Base-by-base conservation (phyloP, 805 yeast species). In the Wickerhamiella cacticola region DNA sequence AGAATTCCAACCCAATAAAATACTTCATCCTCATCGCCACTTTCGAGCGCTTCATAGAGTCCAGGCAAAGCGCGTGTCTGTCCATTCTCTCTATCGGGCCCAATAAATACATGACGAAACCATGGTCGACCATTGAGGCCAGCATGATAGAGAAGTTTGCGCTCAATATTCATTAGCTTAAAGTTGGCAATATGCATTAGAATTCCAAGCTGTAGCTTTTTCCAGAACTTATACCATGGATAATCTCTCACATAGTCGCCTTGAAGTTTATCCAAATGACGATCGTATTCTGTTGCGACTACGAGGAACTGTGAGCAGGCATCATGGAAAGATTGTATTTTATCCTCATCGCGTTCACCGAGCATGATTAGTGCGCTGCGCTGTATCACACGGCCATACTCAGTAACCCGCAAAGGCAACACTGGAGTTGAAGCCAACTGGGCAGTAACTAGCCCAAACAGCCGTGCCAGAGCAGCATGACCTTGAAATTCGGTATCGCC, bases 201-300 rank as follows among this genome's bases (percentile, higher is more conserved):
- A 21, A 49, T 47, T 34, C 58, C 50, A 6, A 60, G 51, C 40
- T 48, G 34, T n/a, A 59, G 40, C 52, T 62, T 59, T 47, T 53
- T 53, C 45, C 50, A 46, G 24, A 50, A 48, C 38, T 72, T 69
- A 66, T 80, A 85, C 87, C 95, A 82, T 1, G 96, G 88, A 55
- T 75, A 81, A 55, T 85, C 96, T 36, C 70, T 65, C 0, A 70
- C 63, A 48, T 79, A 74, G 26, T 72, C 69, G 2, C 65, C 63
- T 53, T 76, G 78, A 23, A 84, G 67, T 1, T 67, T 59, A 3
- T 57, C 56, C 18, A 72, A 70, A 51, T 70, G 69, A n/a, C 54
- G 57, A 55, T 82, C 88, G 55, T 74, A 80, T 2, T 55, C 51
- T 0, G 49, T 48, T 0, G 81, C 63, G 1, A 58, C 52, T 2